These are phyloP conservation scores for Datisca glomerata DNA, from an alignment of 306 rosid genomes.

Conservation along the genomic window DNA sequence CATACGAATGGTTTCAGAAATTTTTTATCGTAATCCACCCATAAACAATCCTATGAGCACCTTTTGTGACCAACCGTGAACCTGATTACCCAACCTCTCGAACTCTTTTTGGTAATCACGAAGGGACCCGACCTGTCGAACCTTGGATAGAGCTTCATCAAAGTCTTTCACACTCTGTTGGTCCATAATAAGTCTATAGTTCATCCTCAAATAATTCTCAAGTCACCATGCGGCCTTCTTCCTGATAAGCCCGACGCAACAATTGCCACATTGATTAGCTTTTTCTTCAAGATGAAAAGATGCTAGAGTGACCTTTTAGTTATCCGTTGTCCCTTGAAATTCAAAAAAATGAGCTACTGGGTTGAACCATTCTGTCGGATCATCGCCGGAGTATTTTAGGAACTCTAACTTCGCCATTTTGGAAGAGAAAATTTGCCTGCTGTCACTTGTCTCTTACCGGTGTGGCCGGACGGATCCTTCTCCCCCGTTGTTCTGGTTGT, in stretches of 20 bases:
- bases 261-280: not conserved
- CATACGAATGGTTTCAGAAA: not conserved
- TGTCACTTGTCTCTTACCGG: too few relatives aligned
- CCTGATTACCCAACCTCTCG: not conserved
- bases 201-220: not conserved
- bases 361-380: not conserved
- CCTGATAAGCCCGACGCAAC: not conserved
- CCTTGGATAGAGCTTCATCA: conserved; percentile 5
- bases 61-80: conserved; percentile 3
- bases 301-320: not conserved
- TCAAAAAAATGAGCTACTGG: too few relatives aligned
- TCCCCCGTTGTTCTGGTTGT: too few relatives aligned
- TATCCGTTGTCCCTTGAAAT: not conserved
- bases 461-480: too few relatives aligned
- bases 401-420: not conserved
- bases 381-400: not conserved
- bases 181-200: not conserved
- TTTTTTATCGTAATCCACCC: not conserved
- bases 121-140: not conserved
- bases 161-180: conserved; percentile 1
- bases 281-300: conserved; percentile 1
- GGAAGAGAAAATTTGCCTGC: not conserved
- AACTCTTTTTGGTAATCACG: conserved; percentile 1
- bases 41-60: not conserved
- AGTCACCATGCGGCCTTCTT: not conserved